These are phyloP conservation scores for Colletotrichum karsti DNA, from an alignment of 2,329 filamentous ascomycete species.

Conservation along the genomic window DNA sequence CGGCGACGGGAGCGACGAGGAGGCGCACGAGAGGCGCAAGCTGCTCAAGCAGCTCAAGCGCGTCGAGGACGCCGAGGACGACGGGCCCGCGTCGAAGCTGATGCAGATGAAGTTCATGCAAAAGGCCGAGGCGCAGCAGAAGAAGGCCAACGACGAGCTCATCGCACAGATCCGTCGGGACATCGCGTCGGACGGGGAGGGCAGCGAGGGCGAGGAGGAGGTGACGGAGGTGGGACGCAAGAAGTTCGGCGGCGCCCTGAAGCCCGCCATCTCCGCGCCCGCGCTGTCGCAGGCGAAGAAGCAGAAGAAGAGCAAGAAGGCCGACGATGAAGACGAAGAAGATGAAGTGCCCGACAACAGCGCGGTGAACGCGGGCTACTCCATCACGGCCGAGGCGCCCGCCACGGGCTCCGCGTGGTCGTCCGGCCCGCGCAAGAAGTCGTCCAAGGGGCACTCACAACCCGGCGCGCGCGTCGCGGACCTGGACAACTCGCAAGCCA, in stretches of 20 bases:
- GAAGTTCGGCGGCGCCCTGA: conserved; percentile 65
- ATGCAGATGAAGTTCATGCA: conserved; percentile 95
- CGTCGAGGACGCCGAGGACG: conserved; percentile 53
- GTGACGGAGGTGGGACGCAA: conserved; percentile 72
- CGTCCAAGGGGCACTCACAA: conserved; percentile 11
- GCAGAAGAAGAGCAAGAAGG: conserved; percentile 38
- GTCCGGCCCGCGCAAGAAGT: conserved; percentile 45
- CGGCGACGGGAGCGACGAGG: conserved; percentile 63
- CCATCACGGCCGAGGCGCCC: conserved; percentile 33
- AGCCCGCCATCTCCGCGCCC: conserved; percentile 40
- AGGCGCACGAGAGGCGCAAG: conserved; percentile 49
- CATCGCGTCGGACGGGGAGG: conserved; percentile 69
- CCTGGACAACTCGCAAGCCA: conserved; percentile 46
- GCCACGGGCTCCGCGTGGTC: conserved; percentile 52
- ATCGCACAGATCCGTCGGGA: conserved; percentile 75
- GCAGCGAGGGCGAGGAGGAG: conserved; percentile 63
- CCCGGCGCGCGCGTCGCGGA: conserved; percentile 39
- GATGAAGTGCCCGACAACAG: conserved; percentile 33
- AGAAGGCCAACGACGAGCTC: conserved; percentile 82
- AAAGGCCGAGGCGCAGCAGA: conserved; percentile 81
- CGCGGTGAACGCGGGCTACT: conserved; percentile 33
- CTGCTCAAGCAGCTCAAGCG: conserved; percentile 55
- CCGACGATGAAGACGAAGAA: conserved; percentile 35
- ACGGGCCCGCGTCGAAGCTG: conserved; percentile 70
- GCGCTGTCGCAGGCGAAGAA: conserved; percentile 33